These are phyloP conservation scores for Jasminum sambac DNA, from an alignment of 257 asterid genomes.

Conservation along the genomic window DNA sequence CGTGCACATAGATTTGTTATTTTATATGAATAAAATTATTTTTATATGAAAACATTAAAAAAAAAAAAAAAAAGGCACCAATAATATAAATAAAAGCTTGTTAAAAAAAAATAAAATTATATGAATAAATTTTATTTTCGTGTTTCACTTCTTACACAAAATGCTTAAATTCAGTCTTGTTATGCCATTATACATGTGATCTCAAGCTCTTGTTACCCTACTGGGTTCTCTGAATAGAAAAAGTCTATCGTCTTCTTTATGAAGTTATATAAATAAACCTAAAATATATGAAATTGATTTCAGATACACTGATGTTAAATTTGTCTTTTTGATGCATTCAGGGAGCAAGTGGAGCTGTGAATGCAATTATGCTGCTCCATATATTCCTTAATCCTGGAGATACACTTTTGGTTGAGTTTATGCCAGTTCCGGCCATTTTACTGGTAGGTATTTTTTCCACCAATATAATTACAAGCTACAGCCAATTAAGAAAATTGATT, in stretches of 20 bases:
- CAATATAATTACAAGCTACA: slow-evolving; percentile 1
- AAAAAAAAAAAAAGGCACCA: no score
- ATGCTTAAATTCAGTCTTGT: no score
- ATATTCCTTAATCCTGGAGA: slow-evolving; percentile 72
- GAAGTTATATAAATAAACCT: no score
- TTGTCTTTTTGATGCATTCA: slow-evolving; percentile 28
- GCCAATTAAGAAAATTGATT: background rate
- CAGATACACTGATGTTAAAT: background rate
- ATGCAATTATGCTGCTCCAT: slow-evolving; percentile 84
- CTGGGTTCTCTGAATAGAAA: no score
- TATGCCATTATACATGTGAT: background rate
- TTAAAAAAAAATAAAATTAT: no score
- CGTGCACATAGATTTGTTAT: no score
- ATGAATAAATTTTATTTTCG: background rate
- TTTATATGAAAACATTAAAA: no score
- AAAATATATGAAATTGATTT: background rate
- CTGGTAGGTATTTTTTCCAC: slow-evolving; percentile 40
- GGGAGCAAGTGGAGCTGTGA: slow-evolving; percentile 99
- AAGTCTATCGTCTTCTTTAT: no score
- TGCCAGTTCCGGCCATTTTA: slow-evolving; percentile 85
- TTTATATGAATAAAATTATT: no score
- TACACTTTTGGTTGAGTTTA: slow-evolving; percentile 55
- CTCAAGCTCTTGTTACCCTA: background rate
- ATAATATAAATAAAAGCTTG: no score
- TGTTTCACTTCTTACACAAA: background rate